Base-by-base conservation (phyloP, 306 rosid genomes). In the Potentilla sterilis region DNA sequence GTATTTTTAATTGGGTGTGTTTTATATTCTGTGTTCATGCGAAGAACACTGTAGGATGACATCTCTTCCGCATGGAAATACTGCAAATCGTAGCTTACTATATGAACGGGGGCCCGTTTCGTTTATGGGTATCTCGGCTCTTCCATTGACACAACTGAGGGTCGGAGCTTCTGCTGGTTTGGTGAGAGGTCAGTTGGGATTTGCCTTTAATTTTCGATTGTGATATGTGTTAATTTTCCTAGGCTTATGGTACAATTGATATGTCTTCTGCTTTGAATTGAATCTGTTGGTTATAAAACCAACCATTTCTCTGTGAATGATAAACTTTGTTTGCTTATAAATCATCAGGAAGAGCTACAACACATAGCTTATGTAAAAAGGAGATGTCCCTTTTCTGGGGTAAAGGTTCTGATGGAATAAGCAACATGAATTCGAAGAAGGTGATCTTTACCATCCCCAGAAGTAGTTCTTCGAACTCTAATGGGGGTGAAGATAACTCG, bases 381-480 rank as follows among this genome's bases (percentile, higher is more conserved):
- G 51, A 69, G 72, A 68, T n/a, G 49, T 63, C 79, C n/a, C 15
- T 78, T 82, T 79, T 85, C 40, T 35, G 81, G n/a, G 81, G 41
- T 44, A 87, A 80, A 65, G 79, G 81, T 70, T 77, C 69, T 42
- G 35, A 67, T 9, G 49, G 67, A 58, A 77, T 76, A 69, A 41
- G 64, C 14, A 41, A 47, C 42, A 73, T 71, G 5, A 35, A 78
- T 57, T 54, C 72, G 15, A 86, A 63, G 73, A 85, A 73, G 69
- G 77, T 24, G 59, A 73, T 67, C 52, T 58, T 73, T 41, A 82
- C 76, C 81, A 76, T 85, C 54, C 76, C 79, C 57, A 80, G 80
- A 80, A 73, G 85, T 58, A 82, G 81, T 80, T 89, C 96, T 73
- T 86, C 94, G 9, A 84, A 91, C 80, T 74, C 97, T 52, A 81